Percentiles rank a stretch among this genome's conserved stretches.
Evolutionary conservation across 208 protist species (phyloP).

Genomic region (Leishmania martiniquensis): DNA sequence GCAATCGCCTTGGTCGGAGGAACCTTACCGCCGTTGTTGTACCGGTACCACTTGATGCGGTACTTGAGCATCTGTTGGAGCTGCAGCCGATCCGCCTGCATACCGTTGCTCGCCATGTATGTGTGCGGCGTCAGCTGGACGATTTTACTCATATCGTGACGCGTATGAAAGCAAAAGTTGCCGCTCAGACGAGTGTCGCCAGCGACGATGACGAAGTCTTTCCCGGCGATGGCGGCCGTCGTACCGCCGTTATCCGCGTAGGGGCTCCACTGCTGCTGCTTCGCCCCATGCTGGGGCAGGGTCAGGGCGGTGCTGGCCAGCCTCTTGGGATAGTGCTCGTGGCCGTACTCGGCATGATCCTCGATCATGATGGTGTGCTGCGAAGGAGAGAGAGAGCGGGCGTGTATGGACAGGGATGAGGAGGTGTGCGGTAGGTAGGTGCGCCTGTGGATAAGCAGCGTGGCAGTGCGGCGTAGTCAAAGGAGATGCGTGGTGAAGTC

Average conservation of each 20-base stretch:
- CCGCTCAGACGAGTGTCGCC: slow-evolving; percentile 98
- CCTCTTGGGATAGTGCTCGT: slow-evolving; percentile 75
- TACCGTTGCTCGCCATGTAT: slow-evolving; percentile 95
- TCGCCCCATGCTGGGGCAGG: slow-evolving; percentile 72
- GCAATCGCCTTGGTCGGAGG: slow-evolving; percentile 94
- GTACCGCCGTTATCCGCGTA: slow-evolving; percentile 97
- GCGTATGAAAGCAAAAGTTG: slow-evolving; percentile 97
- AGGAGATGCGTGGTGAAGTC: neutral
- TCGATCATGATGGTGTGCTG: slow-evolving; percentile 67
- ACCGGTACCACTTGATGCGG: slow-evolving; percentile 94
- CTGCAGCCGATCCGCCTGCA: slow-evolving; percentile 97
- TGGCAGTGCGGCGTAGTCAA: neutral
- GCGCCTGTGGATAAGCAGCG: neutral
- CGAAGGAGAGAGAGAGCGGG: neutral
- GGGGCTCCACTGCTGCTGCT: slow-evolving; percentile 87
- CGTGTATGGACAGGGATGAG: neutral
- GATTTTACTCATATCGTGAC: slow-evolving; percentile 94
- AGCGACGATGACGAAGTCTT: slow-evolving; percentile 97
- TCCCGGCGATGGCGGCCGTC: slow-evolving; percentile 95
- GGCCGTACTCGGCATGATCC: slow-evolving; percentile 76
- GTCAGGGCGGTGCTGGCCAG: slow-evolving; percentile 65
- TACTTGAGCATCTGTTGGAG: slow-evolving; percentile 96
- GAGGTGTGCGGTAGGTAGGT: neutral
- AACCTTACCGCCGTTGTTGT: slow-evolving; percentile 92
- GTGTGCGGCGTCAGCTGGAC: slow-evolving; percentile 93